Base-by-base conservation (phyloP, 176 grass and related monocot genomes). In the Aegilops speltoides region DNA sequence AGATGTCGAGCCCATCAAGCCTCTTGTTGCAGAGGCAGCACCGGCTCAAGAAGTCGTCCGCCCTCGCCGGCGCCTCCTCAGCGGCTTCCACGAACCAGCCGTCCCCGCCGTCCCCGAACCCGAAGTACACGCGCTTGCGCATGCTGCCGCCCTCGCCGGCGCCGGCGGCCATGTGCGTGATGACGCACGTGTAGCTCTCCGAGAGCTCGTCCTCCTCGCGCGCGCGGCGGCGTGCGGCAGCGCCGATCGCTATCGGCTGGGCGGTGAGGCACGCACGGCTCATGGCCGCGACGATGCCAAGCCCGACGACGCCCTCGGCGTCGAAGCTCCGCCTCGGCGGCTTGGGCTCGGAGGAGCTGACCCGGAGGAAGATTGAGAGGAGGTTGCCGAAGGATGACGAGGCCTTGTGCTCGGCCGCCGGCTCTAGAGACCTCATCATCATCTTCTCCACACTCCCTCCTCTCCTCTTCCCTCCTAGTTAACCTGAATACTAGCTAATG, bases 161-260 rank as follows among this genome's bases (percentile, higher is more conserved):
- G 28, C 89, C 83, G n/a, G 83, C 70, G n/a, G 83, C 64, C 8
- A 87, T 48, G 66, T 89, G 92, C 23, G 64, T 85, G 77, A 94
- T 91, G 77, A 94, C 92, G 59, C 92, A 89, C 0, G 92, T 94
- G 84, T 94, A 94, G 81, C 92, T 94, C 84, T 94, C 91, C 1
- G 91, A 93, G 54, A 87, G 69, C 64, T 90, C 89, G 38, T 45
- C 83, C 10, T 85, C 84, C 70, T 94, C 89, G 19, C 28, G 28
- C 9, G 77, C 36, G 1, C 80, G 84, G 29, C 84, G 71, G 43
- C 76, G 59, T 1, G 80, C 64, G 2, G 70, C 71, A 12, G 86
- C 10, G 5, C 83, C 86, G 17, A 93, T 84, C 46, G 89, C 79
- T 54, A 93, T 91, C 25, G 89, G 92, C 61, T 91, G 77, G 22